phyloP scores from a whole-genome alignment of 1,284 basidiomycete genomes.

The Ustilago trichophora region DNA sequence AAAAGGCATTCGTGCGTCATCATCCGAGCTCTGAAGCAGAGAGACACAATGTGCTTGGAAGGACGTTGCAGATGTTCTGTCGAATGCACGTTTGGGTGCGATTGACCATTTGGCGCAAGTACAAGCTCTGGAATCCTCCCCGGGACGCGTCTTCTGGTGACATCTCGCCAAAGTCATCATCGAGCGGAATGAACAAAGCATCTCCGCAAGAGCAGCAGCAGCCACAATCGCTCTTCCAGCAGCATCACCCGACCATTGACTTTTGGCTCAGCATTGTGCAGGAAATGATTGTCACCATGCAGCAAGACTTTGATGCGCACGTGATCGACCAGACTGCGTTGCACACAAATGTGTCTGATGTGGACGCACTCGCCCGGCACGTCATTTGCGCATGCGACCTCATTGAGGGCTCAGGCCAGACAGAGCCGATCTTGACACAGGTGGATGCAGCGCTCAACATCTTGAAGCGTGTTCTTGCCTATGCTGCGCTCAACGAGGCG shows the following conservation, averaged over 20 bases:
- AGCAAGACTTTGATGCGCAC: conserved; percentile 35
- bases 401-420: conserved; percentile 8
- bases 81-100: conserved; percentile 49
- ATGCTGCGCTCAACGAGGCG: conserved; percentile 5
- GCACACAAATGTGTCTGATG: conserved; percentile 19
- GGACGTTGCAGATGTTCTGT: conserved; percentile 49
- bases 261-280: conserved; percentile 33
- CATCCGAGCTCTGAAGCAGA: conserved; percentile 28
- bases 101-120: conserved; percentile 43
- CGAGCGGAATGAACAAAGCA: background rate
- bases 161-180: background rate
- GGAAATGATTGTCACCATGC: conserved; percentile 22
- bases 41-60: conserved; percentile 26
- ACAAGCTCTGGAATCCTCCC: conserved; percentile 26
- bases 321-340: conserved; percentile 13
- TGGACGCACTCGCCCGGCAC: conserved; percentile 34
- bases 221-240: conserved; percentile 4
- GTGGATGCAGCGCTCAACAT: conserved; percentile 15
- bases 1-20: conserved; percentile 34
- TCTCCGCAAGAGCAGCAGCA: background rate
- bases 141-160: background rate
- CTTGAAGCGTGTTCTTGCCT: conserved; percentile 25
- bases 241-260: conserved; percentile 40
- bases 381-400: conserved; percentile 21
- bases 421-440: conserved; percentile 4